Evolutionary conservation across 2,329 filamentous ascomycete species (phyloP).

Genomic region (Orbilia brochopaga): DNA sequence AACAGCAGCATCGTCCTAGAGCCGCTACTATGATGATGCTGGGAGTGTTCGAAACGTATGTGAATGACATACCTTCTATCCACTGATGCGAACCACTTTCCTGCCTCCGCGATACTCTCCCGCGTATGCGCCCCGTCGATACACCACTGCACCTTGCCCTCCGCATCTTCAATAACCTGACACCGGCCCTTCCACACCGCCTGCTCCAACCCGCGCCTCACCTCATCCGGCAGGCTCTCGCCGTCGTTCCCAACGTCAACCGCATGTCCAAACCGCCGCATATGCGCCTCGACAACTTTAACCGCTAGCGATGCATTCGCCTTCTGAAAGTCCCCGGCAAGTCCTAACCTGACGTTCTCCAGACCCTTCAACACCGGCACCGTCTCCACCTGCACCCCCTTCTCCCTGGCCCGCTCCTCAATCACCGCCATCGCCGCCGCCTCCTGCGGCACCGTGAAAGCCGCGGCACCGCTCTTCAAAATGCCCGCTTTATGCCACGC

Average conservation of each 20-base stretch:
- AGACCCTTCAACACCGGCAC: conserved; percentile 55
- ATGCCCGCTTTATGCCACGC: conserved; percentile 93
- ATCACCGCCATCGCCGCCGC: conserved; percentile 66
- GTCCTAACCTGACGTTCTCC: conserved; percentile 56
- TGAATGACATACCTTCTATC: conserved; percentile 33
- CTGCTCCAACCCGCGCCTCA: conserved; percentile 69
- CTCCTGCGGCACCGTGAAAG: conserved; percentile 69
- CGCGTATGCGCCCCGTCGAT: conserved; percentile 88
- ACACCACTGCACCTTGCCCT: conserved; percentile 70
- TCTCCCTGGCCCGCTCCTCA: conserved; percentile 66
- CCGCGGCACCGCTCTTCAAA: conserved; percentile 71
- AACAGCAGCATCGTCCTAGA: neutral
- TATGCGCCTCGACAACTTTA: conserved; percentile 66
- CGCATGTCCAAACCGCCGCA: conserved; percentile 60
- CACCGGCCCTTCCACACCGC: conserved; percentile 78
- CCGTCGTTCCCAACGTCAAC: conserved; percentile 57
- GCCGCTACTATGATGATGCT: no score
- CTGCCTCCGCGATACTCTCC: conserved; percentile 79
- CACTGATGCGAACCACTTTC: conserved; percentile 71
- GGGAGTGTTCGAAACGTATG: no score
- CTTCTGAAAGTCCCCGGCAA: conserved; percentile 65
- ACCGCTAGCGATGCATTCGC: conserved; percentile 67
- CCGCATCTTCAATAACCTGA: conserved; percentile 68
- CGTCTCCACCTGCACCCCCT: conserved; percentile 61
- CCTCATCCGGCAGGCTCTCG: conserved; percentile 64